These are phyloP conservation scores for Vitis hybrid DNA, from an alignment of 177 flowering plant genomes.

Conservation along the genomic window DNA sequence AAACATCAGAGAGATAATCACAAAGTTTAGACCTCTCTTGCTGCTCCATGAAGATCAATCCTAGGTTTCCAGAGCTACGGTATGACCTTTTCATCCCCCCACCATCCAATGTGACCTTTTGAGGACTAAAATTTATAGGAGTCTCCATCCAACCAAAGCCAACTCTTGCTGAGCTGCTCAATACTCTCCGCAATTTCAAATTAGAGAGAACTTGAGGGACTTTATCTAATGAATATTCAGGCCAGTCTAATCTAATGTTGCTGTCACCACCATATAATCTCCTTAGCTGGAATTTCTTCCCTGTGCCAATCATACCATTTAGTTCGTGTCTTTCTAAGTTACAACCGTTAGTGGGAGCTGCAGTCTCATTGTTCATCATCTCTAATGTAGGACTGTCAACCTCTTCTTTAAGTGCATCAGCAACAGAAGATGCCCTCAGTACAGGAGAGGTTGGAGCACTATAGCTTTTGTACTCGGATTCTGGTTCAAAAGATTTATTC, in stretches of 20 bases:
- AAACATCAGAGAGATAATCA: conserved; percentile 45
- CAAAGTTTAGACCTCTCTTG: conserved; percentile 37
- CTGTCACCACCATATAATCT: conserved; percentile 49
- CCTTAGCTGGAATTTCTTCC: conserved; percentile 33
- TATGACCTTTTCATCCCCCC: conserved; percentile 46
- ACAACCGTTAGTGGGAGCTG: conserved; percentile 10
- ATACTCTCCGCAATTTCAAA: conserved; percentile 55
- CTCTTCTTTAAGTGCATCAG: conserved; percentile 60
- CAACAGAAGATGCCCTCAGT: conserved; percentile 54
- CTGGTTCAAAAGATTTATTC: conserved; percentile 65
- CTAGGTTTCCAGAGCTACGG: conserved; percentile 61
- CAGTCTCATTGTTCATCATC: conserved; percentile 21
- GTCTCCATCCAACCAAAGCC: conserved; percentile 51
- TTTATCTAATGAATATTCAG: conserved; percentile 62
- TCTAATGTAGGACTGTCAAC: conserved; percentile 33
- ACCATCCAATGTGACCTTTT: conserved; percentile 18
- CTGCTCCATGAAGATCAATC: conserved; percentile 34
- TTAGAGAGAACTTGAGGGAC: conserved; percentile 40
- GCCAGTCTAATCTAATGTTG: conserved; percentile 69
- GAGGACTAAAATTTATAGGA: conserved; percentile 30
- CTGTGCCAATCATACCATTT: conserved; percentile 17
- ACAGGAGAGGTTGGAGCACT: conserved; percentile 97
- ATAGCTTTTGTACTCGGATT: conserved; percentile 61
- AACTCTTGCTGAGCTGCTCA: conserved; percentile 66
- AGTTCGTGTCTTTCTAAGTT: conserved; percentile 19